Evolutionary conservation across 345 rosid species (phyloP).

Genomic region (Pistacia atlantica): DNA sequence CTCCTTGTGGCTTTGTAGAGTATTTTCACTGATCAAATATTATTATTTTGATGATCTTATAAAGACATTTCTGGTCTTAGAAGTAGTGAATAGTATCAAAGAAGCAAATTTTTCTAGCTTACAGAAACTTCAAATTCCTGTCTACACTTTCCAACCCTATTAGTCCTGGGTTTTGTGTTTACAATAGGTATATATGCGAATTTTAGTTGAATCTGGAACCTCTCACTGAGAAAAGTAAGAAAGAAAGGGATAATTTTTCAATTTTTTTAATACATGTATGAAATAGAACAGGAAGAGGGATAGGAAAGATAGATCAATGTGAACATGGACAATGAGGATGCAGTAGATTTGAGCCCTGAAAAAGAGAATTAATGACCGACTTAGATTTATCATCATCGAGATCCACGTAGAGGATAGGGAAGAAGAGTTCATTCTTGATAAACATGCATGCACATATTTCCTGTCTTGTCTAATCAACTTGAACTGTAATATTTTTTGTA

Average conservation of each 20-base stretch:
- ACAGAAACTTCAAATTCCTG: background rate
- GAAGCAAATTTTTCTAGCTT: slow-evolving; percentile 2
- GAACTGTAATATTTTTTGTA: background rate
- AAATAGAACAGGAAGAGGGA: background rate
- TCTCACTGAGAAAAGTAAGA: background rate
- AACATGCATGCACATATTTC: background rate
- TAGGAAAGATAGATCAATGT: background rate
- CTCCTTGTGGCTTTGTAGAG: background rate
- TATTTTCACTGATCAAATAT: background rate
- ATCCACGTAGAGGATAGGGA: background rate
- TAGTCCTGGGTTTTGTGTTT: background rate
- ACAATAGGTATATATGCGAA: background rate
- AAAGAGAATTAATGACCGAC: background rate
- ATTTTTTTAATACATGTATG: background rate
- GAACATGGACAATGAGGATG: background rate
- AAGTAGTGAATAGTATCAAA: background rate
- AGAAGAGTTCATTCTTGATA: background rate
- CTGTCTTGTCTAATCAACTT: background rate
- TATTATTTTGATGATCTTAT: background rate
- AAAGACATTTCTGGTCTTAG: background rate
- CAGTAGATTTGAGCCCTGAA: background rate
- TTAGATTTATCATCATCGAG: background rate
- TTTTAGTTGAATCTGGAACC: background rate
- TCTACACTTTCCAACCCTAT: background rate
- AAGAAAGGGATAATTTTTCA: background rate